These are phyloP conservation scores for Alternaria ethzedia DNA, from an alignment of 2,329 filamentous ascomycete species.

Conservation along the genomic window DNA sequence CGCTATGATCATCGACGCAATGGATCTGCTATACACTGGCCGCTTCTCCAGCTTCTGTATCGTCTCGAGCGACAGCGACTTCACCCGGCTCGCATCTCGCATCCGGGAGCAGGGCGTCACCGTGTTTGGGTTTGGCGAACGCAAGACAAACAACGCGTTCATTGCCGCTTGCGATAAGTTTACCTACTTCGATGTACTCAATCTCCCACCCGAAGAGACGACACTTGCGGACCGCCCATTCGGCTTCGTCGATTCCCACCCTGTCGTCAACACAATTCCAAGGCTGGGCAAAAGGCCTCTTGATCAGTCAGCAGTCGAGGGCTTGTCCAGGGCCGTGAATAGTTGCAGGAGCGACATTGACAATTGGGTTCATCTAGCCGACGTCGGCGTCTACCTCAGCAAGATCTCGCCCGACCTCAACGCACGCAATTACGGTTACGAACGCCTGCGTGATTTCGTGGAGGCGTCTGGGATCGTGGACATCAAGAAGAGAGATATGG, in stretches of 20 bases:
- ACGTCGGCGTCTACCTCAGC: slow-evolving; percentile 27
- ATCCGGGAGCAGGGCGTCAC: slow-evolving; percentile 45
- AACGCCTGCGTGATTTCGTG: slow-evolving; percentile 7
- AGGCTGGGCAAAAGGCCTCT: background rate
- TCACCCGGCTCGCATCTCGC: slow-evolving; percentile 42
- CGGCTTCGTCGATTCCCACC: background rate
- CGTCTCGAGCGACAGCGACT: slow-evolving; percentile 48
- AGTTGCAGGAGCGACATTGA: slow-evolving; percentile 22
- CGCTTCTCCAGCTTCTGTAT: slow-evolving; percentile 45
- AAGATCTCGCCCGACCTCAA: slow-evolving; percentile 33
- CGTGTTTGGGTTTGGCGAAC: slow-evolving; percentile 45
- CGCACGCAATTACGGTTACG: slow-evolving; percentile 37
- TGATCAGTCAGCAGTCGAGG: background rate
- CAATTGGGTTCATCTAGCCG: slow-evolving; percentile 32
- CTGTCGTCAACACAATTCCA: background rate
- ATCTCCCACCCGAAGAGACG: slow-evolving; percentile 15
- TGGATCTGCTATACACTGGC: slow-evolving; percentile 44
- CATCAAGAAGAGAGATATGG: slow-evolving; percentile 5
- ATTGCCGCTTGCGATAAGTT: slow-evolving; percentile 39
- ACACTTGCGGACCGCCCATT: background rate
- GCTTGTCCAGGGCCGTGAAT: background rate
- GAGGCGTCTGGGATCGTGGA: slow-evolving; percentile 19
- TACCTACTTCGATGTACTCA: slow-evolving; percentile 34
- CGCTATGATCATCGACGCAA: slow-evolving; percentile 47
- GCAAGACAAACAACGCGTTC: slow-evolving; percentile 34